These are phyloP conservation scores for Rhizopus arrhizus DNA, from an alignment of 371 early-diverging fungal genomes.

Conservation along the genomic window DNA sequence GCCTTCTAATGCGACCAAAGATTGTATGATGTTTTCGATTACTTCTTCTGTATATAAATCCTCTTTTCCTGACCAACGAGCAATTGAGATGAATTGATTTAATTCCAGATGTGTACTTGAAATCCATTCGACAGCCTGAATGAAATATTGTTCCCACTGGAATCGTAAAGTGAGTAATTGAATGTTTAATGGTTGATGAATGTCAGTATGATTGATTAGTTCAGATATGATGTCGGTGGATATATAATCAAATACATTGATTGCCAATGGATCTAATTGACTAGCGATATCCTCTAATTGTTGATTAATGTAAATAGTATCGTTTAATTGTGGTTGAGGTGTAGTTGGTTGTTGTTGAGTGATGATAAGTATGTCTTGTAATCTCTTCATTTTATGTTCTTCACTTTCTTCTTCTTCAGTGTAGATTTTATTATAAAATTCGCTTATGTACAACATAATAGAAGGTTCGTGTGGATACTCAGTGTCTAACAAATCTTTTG, in stretches of 20 bases:
- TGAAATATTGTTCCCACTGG: slow-evolving; percentile 52
- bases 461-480: slow-evolving; percentile 54
- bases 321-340: slow-evolving; percentile 25
- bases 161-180: slow-evolving; percentile 38
- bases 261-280: slow-evolving; percentile 29
- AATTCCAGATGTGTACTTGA: slow-evolving; percentile 37
- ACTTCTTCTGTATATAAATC: slow-evolving; percentile 21
- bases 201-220: background rate
- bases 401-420: slow-evolving; percentile 11
- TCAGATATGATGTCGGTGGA: background rate
- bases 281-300: slow-evolving; percentile 35
- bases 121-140: slow-evolving; percentile 48
- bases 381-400: slow-evolving; percentile 11
- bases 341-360: slow-evolving; percentile 4
- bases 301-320: slow-evolving; percentile 48
- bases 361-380: slow-evolving; percentile 8
- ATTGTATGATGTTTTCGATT: slow-evolving; percentile 40
- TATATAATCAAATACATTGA: background rate
- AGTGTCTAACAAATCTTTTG: slow-evolving; percentile 38
- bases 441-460: slow-evolving; percentile 54
- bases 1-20: slow-evolving; percentile 34
- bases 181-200: slow-evolving; percentile 13
- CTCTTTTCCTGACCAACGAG: slow-evolving; percentile 39
- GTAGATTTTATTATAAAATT: slow-evolving; percentile 38
- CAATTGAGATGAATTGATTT: slow-evolving; percentile 37